These are phyloP conservation scores for Fraxinus excelsior DNA, from an alignment of 257 asterid species.

Conservation along the genomic window DNA sequence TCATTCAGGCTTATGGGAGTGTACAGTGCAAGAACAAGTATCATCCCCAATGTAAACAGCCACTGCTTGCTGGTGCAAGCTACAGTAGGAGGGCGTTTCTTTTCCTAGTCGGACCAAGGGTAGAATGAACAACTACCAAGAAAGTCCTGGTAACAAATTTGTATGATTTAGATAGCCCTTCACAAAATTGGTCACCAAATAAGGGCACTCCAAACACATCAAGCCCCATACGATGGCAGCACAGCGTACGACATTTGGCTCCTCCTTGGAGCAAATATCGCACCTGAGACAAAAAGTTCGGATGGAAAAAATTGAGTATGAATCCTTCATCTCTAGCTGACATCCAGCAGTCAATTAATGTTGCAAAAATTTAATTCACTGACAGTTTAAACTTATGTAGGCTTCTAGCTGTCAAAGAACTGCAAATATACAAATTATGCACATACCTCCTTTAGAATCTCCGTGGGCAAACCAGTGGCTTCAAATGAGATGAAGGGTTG, in stretches of 20 bases:
- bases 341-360: slow-evolving; percentile 51
- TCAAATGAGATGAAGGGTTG: slow-evolving; percentile 76
- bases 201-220: slow-evolving; percentile 79
- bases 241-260: slow-evolving; percentile 97
- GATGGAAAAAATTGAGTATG: slow-evolving; percentile 45
- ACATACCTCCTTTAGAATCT: slow-evolving; percentile 89
- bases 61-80: slow-evolving; percentile 78
- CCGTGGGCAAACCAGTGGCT: slow-evolving; percentile 80
- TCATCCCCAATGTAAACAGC: slow-evolving; percentile 64
- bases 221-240: slow-evolving; percentile 67
- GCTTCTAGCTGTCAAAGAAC: slow-evolving; percentile 23
- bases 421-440: slow-evolving; percentile 22
- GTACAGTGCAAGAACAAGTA: slow-evolving; percentile 80
- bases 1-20: slow-evolving; percentile 46
- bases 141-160: slow-evolving; percentile 67
- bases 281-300: slow-evolving; percentile 88
- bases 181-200: slow-evolving; percentile 68
- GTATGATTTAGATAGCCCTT: slow-evolving; percentile 85
- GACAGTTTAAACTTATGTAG: slow-evolving; percentile 25
- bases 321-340: slow-evolving; percentile 51
- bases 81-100: slow-evolving; percentile 79
- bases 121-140: slow-evolving; percentile 75
- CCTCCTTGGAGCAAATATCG: slow-evolving; percentile 99
- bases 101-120: slow-evolving; percentile 76
- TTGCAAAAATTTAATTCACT: slow-evolving; percentile 22